Percentiles rank a stretch among this genome's conserved stretches.
Evolutionary conservation across 352 stramenopile genomes (phyloP).

Genomic region (Elongisporangium anandrum): DNA sequence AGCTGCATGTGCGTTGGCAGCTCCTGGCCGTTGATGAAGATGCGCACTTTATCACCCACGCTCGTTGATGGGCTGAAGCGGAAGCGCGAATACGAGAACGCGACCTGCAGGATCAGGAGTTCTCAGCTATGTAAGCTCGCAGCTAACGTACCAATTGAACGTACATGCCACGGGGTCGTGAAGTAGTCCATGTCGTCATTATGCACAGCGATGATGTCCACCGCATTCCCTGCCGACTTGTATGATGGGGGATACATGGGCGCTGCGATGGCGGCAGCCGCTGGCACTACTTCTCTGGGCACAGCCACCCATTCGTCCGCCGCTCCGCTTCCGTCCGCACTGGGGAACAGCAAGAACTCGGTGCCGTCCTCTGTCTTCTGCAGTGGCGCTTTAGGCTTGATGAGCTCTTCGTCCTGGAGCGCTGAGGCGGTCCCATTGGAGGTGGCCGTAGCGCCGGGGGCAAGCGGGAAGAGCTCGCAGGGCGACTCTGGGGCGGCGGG

Average conservation of each 20-base stretch:
- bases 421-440: constrained; percentile 8
- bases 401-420: constrained; percentile 1
- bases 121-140: neutral
- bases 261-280: neutral
- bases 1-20: constrained; percentile 75
- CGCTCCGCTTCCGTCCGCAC: constrained; percentile 1
- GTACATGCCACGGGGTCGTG: constrained; percentile 73
- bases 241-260: constrained; percentile 28
- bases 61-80: constrained; percentile 48
- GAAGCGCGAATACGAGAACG: constrained; percentile 72
- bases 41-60: constrained; percentile 66
- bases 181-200: constrained; percentile 54
- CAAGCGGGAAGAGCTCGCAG: constrained; percentile 39
- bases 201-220: constrained; percentile 74
- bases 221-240: constrained; percentile 70
- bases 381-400: neutral
- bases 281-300: constrained; percentile 10
- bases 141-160: constrained; percentile 3
- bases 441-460: constrained; percentile 1
- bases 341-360: constrained; percentile 26
- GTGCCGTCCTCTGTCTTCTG: constrained; percentile 5
- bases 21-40: constrained; percentile 76
- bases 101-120: constrained; percentile 20
- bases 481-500: constrained; percentile 13
- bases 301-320: constrained; percentile 7